phyloP scores from a whole-genome alignment of 1,284 basidiomycete species.

The Naganishia cerealis region DNA sequence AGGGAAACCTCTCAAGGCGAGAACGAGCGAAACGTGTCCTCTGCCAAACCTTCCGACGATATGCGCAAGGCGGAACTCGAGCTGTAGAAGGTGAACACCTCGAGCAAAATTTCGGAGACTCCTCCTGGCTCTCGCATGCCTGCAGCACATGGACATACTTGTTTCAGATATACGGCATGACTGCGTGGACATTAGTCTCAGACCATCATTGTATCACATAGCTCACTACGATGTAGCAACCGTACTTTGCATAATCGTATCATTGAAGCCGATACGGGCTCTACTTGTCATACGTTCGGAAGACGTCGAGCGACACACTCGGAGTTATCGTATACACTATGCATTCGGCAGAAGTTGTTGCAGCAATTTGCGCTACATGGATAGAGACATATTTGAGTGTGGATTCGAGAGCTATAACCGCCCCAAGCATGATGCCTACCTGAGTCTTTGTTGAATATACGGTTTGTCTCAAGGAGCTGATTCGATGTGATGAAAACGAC shows the following conservation, averaged over 20 bases:
- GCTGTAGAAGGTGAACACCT: background rate
- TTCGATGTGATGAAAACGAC: conserved; percentile 30
- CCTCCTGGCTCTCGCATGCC: background rate
- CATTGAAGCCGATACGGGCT: too few relatives aligned
- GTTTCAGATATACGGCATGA: background rate
- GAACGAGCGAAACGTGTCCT: background rate
- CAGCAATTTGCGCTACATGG: conserved; percentile 14
- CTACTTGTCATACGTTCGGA: background rate
- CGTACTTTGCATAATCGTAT: background rate
- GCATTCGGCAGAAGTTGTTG: conserved; percentile 21
- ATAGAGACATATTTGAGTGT: background rate
- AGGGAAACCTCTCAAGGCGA: background rate
- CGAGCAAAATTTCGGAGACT: background rate
- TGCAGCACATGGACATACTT: background rate
- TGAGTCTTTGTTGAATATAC: conserved; percentile 33
- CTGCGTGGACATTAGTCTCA: background rate
- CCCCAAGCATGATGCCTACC: conserved; percentile 16
- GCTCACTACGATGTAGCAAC: background rate
- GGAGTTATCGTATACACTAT: background rate
- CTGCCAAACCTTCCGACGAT: background rate
- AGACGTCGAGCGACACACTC: background rate
- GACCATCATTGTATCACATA: background rate
- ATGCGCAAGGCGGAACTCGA: background rate
- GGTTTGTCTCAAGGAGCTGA: conserved; percentile 31
- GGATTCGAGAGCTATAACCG: background rate